Conservation (phyloP, 2,329 filamentous ascomycete genomes). For the Fusarium abutilonis region DNA sequence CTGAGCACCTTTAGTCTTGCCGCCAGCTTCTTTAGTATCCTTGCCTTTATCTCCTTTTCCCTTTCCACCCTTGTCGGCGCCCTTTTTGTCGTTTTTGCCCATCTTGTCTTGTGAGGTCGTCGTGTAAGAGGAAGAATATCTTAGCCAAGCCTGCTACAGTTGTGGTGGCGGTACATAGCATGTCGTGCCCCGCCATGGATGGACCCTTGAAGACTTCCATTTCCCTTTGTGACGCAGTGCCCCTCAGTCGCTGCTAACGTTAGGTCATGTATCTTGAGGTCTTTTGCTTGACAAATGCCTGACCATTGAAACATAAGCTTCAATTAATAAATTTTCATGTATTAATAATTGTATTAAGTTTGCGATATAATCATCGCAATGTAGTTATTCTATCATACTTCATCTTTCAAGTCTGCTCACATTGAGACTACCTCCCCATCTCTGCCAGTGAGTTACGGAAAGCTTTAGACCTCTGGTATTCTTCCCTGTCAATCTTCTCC, state of each 20-base stretch:
- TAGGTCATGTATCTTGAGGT: neutral
- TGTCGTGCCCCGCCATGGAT: slow-evolving; percentile 33
- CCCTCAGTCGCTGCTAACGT: slow-evolving; percentile 1
- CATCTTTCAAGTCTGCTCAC: neutral
- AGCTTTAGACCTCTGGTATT: slow-evolving; percentile 44
- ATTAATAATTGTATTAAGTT: slow-evolving; percentile 9
- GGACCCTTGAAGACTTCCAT: slow-evolving; percentile 26
- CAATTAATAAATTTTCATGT: neutral
- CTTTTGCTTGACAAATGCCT: neutral
- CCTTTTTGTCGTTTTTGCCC: slow-evolving; percentile 56
- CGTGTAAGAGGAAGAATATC: slow-evolving; percentile 17
- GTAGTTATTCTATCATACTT: slow-evolving; percentile 2
- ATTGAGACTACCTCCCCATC: slow-evolving; percentile 17
- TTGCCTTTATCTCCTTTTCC: slow-evolving; percentile 37
- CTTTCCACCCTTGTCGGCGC: slow-evolving; percentile 51
- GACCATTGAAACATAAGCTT: neutral
- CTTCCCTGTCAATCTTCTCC: slow-evolving; percentile 44
- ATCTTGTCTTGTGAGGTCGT: slow-evolving; percentile 40
- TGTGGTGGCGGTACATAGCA: slow-evolving; percentile 25
- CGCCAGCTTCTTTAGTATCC: slow-evolving; percentile 48
- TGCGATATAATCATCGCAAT: neutral
- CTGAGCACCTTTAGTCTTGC: slow-evolving; percentile 66
- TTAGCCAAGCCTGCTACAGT: neutral
- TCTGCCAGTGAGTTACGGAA: slow-evolving; percentile 41
- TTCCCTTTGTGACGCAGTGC: slow-evolving; percentile 7